Evolutionary conservation across 2,329 filamentous ascomycete species (phyloP), one percentile per base, ranked within the genome.

Genomic region (Cytospora piceicola): DNA sequence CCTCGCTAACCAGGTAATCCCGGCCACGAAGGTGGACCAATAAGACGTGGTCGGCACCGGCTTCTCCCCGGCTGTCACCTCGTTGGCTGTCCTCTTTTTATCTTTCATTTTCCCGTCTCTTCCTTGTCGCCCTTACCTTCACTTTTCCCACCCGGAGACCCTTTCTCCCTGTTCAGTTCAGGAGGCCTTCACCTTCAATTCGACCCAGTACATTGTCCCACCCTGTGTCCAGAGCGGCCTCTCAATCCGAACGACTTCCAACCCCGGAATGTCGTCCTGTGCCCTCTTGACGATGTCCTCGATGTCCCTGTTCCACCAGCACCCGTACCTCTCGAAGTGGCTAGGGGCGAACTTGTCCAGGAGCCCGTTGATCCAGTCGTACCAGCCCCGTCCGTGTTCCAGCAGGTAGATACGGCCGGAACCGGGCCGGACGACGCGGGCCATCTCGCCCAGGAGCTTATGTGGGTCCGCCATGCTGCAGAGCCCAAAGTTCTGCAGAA

Each of bases 281-380:
- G 85, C 86, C 67, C 82, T 79, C 61, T 80, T 76, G 11, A 89
- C 81, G 34, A 89, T 79, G 39, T 72, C 76, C 70, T 83, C 82
- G 66, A 90, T 83, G 71, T 89, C 87, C 61, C 87, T 79, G 75
- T 90, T 90, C 86, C 86, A 89, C 87, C 87, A 89, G 76, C 87
- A 90, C 3, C 87, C 87, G 71, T 85, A 89, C 70, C 83, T 81
- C 27, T 79, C 77, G 65, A 87, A 88, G 71, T 89, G 87, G 27
- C 77, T 75, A 20, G 76, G 75, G 0, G 87, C 87, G 64, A 82
- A 81, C 68, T 76, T 78, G 75, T 90, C 87, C 36, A 90, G 75
- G 22, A 85, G 70, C 12, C 77, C 75, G 72, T 90, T 89, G 39
- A 89, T 76, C 61, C 85, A 77, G 7, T 79, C 78, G 74, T 80